Base-by-base conservation (phyloP, 2,329 filamentous ascomycete species). In the Diaporthe vaccinii region DNA sequence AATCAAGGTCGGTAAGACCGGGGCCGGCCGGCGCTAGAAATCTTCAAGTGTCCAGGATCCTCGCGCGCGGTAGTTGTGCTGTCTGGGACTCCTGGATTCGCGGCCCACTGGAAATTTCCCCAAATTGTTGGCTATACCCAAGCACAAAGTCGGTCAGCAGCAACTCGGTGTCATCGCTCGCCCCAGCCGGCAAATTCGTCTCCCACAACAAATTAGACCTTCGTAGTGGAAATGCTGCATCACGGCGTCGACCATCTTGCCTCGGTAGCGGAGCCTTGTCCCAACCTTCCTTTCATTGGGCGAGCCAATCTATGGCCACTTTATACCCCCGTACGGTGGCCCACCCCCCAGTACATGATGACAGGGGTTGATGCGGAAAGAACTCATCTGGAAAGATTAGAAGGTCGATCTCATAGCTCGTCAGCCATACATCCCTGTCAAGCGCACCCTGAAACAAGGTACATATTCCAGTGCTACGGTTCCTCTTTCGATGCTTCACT, bases 11-110 rank as follows among this genome's bases (percentile, higher is more conserved):
- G 75, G 76, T 77, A 65, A 79, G 75, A 79, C 75, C 75, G 76
- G 77, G 75, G 78, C 77, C 76, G 70, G 59, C 70, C 78, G 76
- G 78, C 76, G 61, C 73, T 62, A 59, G 46, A 76, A 55, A 68
- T 75, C 73, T 75, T 75, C 51, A 77, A 76, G 73, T 75, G 71
- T 71, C 65, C 31, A 69, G 31, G 36, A 71, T 72, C 44, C 73
- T 65, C 61, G 49, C 46, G 20, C 57, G 58, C 20, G 36, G 51
- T 73, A 36, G 34, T 62, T 41, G 58, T 41, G 25, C 36, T 55
- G 34, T 57, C 31, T 55, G 22, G 49, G 20, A 65, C 34, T 53
- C 59, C 34, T 65, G 15, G 51, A 22, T 25, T 57, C 12, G 46
- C 36, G 49, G 51, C 28, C 58, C 71, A 65, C 71, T 57, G 71